Percentiles rank a stretch among this genome's conserved stretches.
Conservation (phyloP, 139 green algal genomes). For the Desmodesmus armatus region DNA sequence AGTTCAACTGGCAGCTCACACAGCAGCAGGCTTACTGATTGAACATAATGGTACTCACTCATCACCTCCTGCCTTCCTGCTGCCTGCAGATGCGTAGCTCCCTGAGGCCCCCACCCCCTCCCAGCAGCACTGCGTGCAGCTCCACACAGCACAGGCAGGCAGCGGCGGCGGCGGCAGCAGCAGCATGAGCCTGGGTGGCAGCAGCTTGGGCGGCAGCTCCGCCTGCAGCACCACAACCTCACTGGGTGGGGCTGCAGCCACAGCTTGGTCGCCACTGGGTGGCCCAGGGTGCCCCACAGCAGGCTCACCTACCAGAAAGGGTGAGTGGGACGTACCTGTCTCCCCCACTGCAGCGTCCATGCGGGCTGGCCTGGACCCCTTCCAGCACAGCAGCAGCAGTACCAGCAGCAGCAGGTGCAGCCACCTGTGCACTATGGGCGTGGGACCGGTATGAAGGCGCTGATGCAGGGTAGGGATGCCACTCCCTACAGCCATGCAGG, state of each 20-base stretch:
- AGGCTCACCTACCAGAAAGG: background rate
- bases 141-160: background rate
- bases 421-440: background rate
- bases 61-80: too few species aligned
- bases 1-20: too few species aligned
- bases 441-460: background rate
- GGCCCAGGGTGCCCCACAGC: conserved; percentile 3
- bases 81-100: conserved; percentile 22
- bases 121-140: conserved; percentile 5
- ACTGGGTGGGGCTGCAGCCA: background rate
- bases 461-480: background rate
- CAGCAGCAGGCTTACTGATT: background rate
- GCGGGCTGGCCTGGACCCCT: background rate
- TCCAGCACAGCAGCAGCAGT: background rate
- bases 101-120: conserved; percentile 25
- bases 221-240: background rate
- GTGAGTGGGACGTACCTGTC: too few species aligned
- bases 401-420: background rate
- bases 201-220: conserved; percentile 1
- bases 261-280: background rate
- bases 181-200: too few species aligned
- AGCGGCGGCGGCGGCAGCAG: background rate
- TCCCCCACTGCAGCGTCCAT: too few species aligned
- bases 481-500: background rate
- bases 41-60: background rate